Evolutionary conservation across 306 rosid species (phyloP).

Genomic region (Hippophae gyantsensis): DNA sequence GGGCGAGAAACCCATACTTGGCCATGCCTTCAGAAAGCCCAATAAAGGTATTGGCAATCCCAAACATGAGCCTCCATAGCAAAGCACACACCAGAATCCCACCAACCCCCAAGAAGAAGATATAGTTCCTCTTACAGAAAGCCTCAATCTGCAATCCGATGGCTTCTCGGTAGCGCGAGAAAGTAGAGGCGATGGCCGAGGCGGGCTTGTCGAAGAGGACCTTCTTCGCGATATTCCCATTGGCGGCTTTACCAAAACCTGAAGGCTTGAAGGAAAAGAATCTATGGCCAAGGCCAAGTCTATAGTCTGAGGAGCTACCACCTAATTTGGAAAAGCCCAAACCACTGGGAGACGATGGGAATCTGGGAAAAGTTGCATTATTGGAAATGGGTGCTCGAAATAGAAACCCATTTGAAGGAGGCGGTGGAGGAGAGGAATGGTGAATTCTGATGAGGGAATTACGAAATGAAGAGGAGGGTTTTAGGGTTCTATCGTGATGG

Average conservation of each 20-base stretch:
- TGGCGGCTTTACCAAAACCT: slow-evolving; percentile 15
- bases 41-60: slow-evolving; percentile 62
- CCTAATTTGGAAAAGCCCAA: not conserved
- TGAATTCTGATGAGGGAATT: slow-evolving; percentile 8
- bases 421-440: slow-evolving; percentile 16
- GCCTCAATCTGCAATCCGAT: slow-evolving; percentile 81
- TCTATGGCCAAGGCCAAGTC: slow-evolving; percentile 26
- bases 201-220: slow-evolving; percentile 41
- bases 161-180: slow-evolving; percentile 69
- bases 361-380: slow-evolving; percentile 15
- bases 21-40: slow-evolving; percentile 85
- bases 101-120: slow-evolving; percentile 50
- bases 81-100: slow-evolving; percentile 57
- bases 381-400: slow-evolving; percentile 16
- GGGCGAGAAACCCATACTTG: slow-evolving; percentile 88
- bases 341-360: not conserved
- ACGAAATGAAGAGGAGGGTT: slow-evolving; percentile 15
- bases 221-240: slow-evolving; percentile 36
- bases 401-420: slow-evolving; percentile 4
- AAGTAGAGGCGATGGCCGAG: slow-evolving; percentile 37
- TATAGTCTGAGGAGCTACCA: not conserved
- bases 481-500: slow-evolving; percentile 20
- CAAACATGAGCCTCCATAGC: slow-evolving; percentile 73
- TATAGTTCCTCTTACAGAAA: slow-evolving; percentile 52
- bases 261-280: slow-evolving; percentile 39